Percentiles rank a stretch among this genome's conserved stretches.
These are phyloP conservation scores for Aspergillus campestris DNA, from an alignment of 495 filamentous ascomycete species.

Conservation along the genomic window DNA sequence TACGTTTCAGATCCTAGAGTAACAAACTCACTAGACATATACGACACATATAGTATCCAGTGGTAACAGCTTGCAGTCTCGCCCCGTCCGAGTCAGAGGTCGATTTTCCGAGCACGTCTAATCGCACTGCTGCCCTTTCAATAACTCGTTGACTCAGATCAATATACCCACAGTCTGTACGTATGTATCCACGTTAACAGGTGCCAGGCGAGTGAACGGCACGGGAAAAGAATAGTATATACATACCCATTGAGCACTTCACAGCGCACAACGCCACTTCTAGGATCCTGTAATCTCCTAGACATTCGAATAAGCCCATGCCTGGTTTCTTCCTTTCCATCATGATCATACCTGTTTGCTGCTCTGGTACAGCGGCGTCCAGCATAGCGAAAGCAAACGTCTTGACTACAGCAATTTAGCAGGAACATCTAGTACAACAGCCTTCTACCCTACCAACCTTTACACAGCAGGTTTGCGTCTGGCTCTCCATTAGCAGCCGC, in stretches of 20 bases:
- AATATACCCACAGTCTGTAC: constrained; percentile 42
- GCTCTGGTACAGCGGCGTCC: constrained; percentile 45
- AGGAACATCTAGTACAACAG: not conserved
- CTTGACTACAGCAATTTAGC: constrained; percentile 30
- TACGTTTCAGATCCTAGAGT: too few relatives aligned
- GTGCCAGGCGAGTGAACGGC: not conserved
- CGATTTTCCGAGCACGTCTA: constrained; percentile 43
- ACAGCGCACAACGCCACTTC: constrained; percentile 59
- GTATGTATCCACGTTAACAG: constrained; percentile 12
- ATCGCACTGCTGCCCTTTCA: constrained; percentile 55
- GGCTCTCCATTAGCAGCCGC: not conserved
- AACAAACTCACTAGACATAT: constrained; percentile 60
- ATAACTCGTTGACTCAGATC: constrained; percentile 50
- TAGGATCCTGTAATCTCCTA: constrained; percentile 49
- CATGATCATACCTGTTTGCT: constrained; percentile 14
- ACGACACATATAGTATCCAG: constrained; percentile 63
- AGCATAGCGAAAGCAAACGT: constrained; percentile 65
- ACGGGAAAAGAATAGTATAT: not conserved
- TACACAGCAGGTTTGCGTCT: constrained; percentile 4
- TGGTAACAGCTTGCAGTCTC: constrained; percentile 6
- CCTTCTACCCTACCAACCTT: constrained; percentile 3
- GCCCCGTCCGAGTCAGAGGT: constrained; percentile 8
- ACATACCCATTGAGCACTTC: constrained; percentile 55
- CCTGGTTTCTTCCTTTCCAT: constrained; percentile 8
- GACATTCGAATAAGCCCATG: not conserved